A percentile compares a stretch with the other conserved stretches of the same genome.
Evolutionary conservation across 1,284 basidiomycete genomes (phyloP).

Genomic region (Sanguinoderma infundibulare): DNA sequence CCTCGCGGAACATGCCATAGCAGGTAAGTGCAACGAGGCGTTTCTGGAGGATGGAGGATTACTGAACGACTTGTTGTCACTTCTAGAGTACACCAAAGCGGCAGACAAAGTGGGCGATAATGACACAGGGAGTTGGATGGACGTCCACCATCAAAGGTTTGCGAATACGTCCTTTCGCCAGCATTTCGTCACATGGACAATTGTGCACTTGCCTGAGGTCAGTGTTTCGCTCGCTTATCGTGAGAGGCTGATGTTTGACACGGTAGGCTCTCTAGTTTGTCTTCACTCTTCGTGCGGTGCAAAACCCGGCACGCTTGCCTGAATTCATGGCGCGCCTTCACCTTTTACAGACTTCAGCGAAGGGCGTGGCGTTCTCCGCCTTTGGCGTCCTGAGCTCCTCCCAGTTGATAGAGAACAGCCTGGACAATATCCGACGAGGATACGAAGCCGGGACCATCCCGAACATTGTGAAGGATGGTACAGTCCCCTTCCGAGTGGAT

Average conservation of each 20-base stretch:
- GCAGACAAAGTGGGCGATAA: neutral
- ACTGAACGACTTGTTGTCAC: neutral
- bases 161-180: neutral
- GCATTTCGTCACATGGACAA: neutral
- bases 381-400: conserved; percentile 56
- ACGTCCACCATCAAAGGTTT: neutral
- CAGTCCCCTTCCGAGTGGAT: conserved; percentile 64
- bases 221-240: conserved; percentile 38
- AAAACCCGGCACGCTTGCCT: conserved; percentile 70
- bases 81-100: neutral
- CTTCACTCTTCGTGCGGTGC: conserved; percentile 72
- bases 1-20: conserved; percentile 55
- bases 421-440: conserved; percentile 37
- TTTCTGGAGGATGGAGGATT: no score
- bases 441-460: conserved; percentile 58
- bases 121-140: neutral
- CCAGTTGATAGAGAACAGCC: conserved; percentile 57
- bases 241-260: conserved; percentile 48
- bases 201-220: neutral
- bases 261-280: conserved; percentile 66
- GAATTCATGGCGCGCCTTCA: conserved; percentile 72
- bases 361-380: conserved; percentile 54
- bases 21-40: conserved; percentile 38
- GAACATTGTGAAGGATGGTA: conserved; percentile 63
- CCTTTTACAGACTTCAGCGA: conserved; percentile 66